Evolutionary conservation across 495 filamentous ascomycete species (phyloP).

Genomic region (Penicillium cosmopolitanum): DNA sequence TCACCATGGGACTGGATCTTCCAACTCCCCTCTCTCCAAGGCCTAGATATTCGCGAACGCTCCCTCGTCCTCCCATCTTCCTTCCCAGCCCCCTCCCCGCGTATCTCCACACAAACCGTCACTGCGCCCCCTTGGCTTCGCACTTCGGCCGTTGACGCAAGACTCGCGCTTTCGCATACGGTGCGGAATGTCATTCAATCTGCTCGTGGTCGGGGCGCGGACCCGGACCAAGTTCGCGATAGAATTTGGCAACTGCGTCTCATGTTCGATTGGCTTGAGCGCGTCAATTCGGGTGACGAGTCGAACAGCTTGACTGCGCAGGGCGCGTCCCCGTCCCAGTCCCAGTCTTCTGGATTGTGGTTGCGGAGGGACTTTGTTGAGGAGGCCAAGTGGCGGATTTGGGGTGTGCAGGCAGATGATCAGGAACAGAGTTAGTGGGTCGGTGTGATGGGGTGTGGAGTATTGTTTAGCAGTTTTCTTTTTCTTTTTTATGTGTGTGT

Average conservation of each 20-base stretch:
- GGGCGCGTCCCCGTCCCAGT: slow-evolving; percentile 35
- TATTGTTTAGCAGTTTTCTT: not conserved
- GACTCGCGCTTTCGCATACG: slow-evolving; percentile 69
- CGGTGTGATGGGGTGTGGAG: slow-evolving; percentile 8
- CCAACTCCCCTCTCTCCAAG: slow-evolving; percentile 59
- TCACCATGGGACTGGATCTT: slow-evolving; percentile 78
- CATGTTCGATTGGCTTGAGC: slow-evolving; percentile 82
- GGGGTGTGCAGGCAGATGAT: slow-evolving; percentile 64
- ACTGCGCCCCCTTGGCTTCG: slow-evolving; percentile 47
- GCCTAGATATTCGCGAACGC: slow-evolving; percentile 75
- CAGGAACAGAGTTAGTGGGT: slow-evolving; percentile 53
- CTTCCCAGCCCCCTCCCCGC: slow-evolving; percentile 32
- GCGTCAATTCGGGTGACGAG: slow-evolving; percentile 34
- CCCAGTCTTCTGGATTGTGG: slow-evolving; percentile 36
- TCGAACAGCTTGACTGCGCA: slow-evolving; percentile 34
- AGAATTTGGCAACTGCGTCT: slow-evolving; percentile 73
- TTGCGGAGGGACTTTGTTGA: slow-evolving; percentile 47
- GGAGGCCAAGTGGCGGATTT: slow-evolving; percentile 49
- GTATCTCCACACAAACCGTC: slow-evolving; percentile 41
- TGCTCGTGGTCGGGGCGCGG: slow-evolving; percentile 36
- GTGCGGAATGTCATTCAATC: slow-evolving; percentile 59
- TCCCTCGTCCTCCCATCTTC: slow-evolving; percentile 71
- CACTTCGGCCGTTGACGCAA: slow-evolving; percentile 75
- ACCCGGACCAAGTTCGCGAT: slow-evolving; percentile 56
- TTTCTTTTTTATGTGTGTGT: not conserved